These are phyloP conservation scores for Lactarius vividus DNA, from an alignment of 768 basidiomycete species.

Conservation along the genomic window DNA sequence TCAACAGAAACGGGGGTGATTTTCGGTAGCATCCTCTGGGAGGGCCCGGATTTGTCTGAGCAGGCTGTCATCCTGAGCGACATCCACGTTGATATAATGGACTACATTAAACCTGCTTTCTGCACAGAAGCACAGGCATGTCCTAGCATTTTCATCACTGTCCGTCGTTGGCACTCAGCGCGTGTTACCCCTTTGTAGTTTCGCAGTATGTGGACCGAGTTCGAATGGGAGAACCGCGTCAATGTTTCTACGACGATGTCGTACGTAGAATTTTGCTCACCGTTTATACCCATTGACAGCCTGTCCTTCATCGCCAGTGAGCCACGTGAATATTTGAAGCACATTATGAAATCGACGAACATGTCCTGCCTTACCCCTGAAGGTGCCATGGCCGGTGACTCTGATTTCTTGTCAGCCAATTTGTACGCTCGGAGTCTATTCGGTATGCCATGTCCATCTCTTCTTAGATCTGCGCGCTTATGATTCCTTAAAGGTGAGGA, in stretches of 20 bases:
- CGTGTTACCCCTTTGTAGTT: slow-evolving; percentile 49
- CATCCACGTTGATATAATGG: slow-evolving; percentile 98
- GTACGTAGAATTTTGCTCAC: slow-evolving; percentile 44
- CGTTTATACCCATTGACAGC: neutral
- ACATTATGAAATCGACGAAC: slow-evolving; percentile 96
- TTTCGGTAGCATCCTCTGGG: slow-evolving; percentile 97
- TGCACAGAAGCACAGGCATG: slow-evolving; percentile 90
- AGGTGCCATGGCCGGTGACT: slow-evolving; percentile 85
- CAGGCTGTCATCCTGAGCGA: slow-evolving; percentile 94
- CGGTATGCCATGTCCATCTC: slow-evolving; percentile 49
- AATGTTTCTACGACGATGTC: slow-evolving; percentile 84
- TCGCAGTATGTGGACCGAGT: slow-evolving; percentile 99
- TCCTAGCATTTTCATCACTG: slow-evolving; percentile 3
- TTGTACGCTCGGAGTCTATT: slow-evolving; percentile 95
- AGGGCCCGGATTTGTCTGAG: slow-evolving; percentile 83
- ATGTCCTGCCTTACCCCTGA: slow-evolving; percentile 96
- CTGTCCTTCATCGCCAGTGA: slow-evolving; percentile 45
- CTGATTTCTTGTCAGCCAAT: slow-evolving; percentile 95
- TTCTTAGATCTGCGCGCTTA: slow-evolving; percentile 4
- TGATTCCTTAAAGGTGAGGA: slow-evolving; percentile 70
- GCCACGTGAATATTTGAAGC: slow-evolving; percentile 84
- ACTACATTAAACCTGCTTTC: slow-evolving; percentile 94
- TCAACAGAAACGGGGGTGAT: slow-evolving; percentile 99
- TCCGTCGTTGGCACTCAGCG: neutral
- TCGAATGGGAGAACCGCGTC: slow-evolving; percentile 99